Percentiles rank a stretch among this genome's conserved stretches.
Conservation (phyloP, 1,284 basidiomycete species). For the Ustilago esculenta region DNA sequence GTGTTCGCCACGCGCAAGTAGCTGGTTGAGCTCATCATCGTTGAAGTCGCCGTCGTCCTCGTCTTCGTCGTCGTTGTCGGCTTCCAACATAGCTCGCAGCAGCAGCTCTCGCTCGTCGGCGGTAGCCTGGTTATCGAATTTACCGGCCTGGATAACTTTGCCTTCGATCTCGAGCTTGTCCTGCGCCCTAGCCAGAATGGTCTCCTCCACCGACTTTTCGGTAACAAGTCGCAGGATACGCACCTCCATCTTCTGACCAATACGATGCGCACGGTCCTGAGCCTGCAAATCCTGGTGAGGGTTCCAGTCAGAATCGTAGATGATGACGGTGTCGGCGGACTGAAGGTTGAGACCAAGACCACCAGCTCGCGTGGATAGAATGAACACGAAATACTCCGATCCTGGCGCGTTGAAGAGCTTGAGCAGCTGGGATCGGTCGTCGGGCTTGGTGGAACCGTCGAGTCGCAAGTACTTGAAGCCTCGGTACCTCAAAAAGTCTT, state of each 20-base stretch:
- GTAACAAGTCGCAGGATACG: constrained; percentile 96
- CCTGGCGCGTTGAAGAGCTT: constrained; percentile 89
- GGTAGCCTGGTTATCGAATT: constrained; percentile 98
- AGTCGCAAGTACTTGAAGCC: constrained; percentile 91
- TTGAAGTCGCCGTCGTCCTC: constrained; percentile 84
- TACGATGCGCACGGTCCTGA: constrained; percentile 88
- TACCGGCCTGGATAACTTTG: constrained; percentile 88
- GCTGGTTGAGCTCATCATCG: constrained; percentile 95
- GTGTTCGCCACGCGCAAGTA: constrained; percentile 85
- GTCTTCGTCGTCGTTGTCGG: constrained; percentile 66
- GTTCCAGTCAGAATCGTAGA: constrained; percentile 74
- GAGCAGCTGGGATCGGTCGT: constrained; percentile 91
- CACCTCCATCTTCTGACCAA: constrained; percentile 98
- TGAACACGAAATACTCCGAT: constrained; percentile 90
- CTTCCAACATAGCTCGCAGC: constrained; percentile 73
- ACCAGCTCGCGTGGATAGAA: constrained; percentile 87
- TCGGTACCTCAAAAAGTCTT: constrained; percentile 93
- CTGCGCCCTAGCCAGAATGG: constrained; percentile 91
- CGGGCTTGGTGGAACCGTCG: constrained; percentile 97
- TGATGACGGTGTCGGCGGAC: constrained; percentile 98
- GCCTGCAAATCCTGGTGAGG: constrained; percentile 81
- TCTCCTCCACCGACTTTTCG: constrained; percentile 97
- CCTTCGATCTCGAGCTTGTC: constrained; percentile 99
- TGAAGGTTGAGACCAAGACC: constrained; percentile 97
- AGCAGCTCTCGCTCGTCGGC: constrained; percentile 97